These are phyloP conservation scores for Sugiyamaella floridensis DNA, from an alignment of 805 yeast species.

Conservation along the genomic window DNA sequence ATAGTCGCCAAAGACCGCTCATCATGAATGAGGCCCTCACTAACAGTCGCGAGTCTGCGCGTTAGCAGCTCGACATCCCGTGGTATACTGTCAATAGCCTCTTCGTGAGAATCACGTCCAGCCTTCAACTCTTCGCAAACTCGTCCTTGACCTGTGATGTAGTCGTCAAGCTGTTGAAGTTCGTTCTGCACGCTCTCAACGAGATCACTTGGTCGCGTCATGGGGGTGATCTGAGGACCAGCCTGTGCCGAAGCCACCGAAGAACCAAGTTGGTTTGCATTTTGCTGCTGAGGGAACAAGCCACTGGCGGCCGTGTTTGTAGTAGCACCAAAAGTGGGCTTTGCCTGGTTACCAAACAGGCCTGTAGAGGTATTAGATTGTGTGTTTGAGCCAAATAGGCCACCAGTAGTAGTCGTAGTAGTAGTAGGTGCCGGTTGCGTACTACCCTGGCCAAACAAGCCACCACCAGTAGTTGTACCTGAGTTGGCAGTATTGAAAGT, in stretches of 20 bases:
- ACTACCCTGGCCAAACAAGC: conserved; percentile 28
- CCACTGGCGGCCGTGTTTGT: conserved; percentile 18
- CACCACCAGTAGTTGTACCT: conserved; percentile 20
- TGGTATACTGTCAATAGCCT: conserved; percentile 45
- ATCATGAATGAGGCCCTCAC: conserved; percentile 48
- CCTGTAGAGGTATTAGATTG: neutral
- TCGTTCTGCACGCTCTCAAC: conserved; percentile 48
- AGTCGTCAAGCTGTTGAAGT: conserved; percentile 48
- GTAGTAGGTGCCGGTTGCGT: conserved; percentile 1
- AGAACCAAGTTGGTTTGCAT: neutral
- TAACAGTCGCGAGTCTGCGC: conserved; percentile 43
- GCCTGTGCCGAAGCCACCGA: neutral
- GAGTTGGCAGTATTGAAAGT: conserved; percentile 10
- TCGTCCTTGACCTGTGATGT: conserved; percentile 46
- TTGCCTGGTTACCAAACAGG: conserved; percentile 14
- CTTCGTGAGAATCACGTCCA: conserved; percentile 36
- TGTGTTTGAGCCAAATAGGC: conserved; percentile 1
- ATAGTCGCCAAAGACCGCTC: conserved; percentile 28
- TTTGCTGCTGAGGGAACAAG: neutral
- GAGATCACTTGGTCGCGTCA: conserved; percentile 53
- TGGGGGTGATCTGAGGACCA: conserved; percentile 37
- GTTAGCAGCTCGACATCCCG: conserved; percentile 47
- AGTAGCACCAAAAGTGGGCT: conserved; percentile 12
- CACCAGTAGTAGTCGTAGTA: neutral
- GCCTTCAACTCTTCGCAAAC: conserved; percentile 45